Conservation (phyloP, 2,329 filamentous ascomycete species). For the Graphiopsis chlorocephala region DNA sequence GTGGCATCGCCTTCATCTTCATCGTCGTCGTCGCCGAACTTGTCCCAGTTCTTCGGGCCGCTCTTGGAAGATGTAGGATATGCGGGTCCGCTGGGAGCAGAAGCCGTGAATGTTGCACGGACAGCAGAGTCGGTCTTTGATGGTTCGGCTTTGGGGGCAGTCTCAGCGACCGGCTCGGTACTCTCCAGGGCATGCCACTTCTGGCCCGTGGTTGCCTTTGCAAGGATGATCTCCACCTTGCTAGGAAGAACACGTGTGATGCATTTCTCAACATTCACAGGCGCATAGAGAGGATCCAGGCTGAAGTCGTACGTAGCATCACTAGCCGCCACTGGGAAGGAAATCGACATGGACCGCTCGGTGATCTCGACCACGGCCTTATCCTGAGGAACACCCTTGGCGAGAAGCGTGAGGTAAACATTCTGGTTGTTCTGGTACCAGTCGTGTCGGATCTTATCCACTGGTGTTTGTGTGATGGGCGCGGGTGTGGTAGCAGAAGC, state of each 20-base stretch:
- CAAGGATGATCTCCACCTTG: conserved; percentile 75
- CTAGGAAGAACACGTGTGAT: conserved; percentile 66
- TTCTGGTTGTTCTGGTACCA: conserved; percentile 65
- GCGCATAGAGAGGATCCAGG: conserved; percentile 64
- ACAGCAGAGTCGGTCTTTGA: conserved; percentile 1
- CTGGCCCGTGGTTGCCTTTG: conserved; percentile 61
- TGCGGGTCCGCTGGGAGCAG: conserved; percentile 45
- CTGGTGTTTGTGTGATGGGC: conserved; percentile 41
- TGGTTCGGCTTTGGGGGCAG: conserved; percentile 10
- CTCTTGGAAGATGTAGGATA: conserved; percentile 85
- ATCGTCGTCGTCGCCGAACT: conserved; percentile 60
- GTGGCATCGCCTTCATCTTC: conserved; percentile 60
- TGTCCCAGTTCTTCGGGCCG: conserved; percentile 92
- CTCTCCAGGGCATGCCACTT: conserved; percentile 67
- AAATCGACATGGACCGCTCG: conserved; percentile 49
- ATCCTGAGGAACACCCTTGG: conserved; percentile 61
- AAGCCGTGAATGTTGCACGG: conserved; percentile 21
- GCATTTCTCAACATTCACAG: conserved; percentile 61
- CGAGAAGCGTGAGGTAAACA: conserved; percentile 63
- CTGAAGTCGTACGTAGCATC: conserved; percentile 59
- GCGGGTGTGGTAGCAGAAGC: conserved; percentile 26
- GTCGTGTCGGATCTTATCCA: conserved; percentile 63
- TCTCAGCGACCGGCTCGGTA: conserved; percentile 28
- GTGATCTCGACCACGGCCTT: conserved; percentile 52
- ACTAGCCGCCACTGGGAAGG: conserved; percentile 53